Evolutionary conservation across 73 alveolate species (phyloP), one percentile per base, ranked within the genome.

Genomic region (Paramecium caudatum): DNA sequence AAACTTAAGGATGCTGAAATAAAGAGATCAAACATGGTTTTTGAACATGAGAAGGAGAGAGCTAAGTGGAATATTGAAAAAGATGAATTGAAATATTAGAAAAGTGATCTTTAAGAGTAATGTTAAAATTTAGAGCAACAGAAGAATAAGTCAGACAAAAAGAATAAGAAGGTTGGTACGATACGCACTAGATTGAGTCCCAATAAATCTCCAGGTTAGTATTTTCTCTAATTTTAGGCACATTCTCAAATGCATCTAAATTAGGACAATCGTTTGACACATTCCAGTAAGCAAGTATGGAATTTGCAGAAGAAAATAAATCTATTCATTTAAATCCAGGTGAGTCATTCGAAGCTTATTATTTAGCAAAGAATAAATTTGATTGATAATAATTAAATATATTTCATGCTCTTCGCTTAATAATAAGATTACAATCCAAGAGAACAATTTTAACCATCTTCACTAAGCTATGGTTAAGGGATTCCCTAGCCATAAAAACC

Each of bases 21-120:
- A 17, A 96, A 95, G 90, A 92, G 96, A 81, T 94, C 97, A 23
- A 93, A 68, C 13, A 47, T 95, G 82, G 61, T 96, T 61, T 90
- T 96, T 49, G 99, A 96, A 84, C 95, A 90, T 61, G 99, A 97
- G 86, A 97, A 96, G 82, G 99, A 97, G 78, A 94, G 97, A 82
- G 99, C 99, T 21, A 96, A 96, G 82, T 96, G 99, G 99, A 94
- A 94, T 41, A 86, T 91, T 17, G 99, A 97, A 82, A 96, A 96
- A 91, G 98, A 96, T 83, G 90, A 94, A 69, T 80, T 97, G 19
- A 37, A 48, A 23, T 55, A 93, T 36, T 83, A 94, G 88, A 96
- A 96, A 92, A 86, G 91, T 34, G 99, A 97, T 27, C 81, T 96
- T 34, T 94, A 85, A 68, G 98, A 96, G 46, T 82, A 91, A 48